These are phyloP conservation scores for Tanacetum coccineum DNA, from an alignment of 129 eudicot genomes.

Conservation along the genomic window DNA sequence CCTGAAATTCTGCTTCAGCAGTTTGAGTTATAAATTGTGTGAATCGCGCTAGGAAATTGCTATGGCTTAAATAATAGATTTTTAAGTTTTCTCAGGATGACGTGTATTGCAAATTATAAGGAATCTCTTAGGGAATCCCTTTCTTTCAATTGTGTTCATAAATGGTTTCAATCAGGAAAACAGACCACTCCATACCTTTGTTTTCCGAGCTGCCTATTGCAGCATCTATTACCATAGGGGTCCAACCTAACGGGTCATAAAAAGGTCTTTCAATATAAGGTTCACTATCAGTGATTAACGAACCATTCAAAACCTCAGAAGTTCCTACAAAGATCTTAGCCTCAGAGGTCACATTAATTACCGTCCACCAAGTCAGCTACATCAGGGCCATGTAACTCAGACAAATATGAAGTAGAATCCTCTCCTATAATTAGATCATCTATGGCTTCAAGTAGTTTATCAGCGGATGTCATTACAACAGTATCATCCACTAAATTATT, in stretches of 20 bases:
- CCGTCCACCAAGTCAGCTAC: constrained; percentile 27
- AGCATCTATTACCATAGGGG: constrained; percentile 75
- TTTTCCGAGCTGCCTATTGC: constrained; percentile 79
- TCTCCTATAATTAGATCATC: constrained; percentile 40
- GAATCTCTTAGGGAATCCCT: no score
- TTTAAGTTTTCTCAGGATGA: no score
- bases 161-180: no score
- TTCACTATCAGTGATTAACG: constrained; percentile 22
- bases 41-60: no score
- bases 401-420: constrained; percentile 40
- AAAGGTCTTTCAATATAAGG: constrained; percentile 27
- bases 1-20: no score
- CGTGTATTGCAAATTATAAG: no score
- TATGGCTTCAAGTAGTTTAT: constrained; percentile 28
- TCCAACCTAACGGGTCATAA: constrained; percentile 72
- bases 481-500: no score
- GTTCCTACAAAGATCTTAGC: constrained; percentile 9
- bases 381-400: constrained; percentile 37
- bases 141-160: no score
- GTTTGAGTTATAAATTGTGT: no score
- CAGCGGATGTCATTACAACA: constrained; percentile 24
- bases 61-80: no score
- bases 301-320: constrained; percentile 24
- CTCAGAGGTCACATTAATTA: constrained; percentile 21
- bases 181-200: no score